These are phyloP conservation scores for Rhododendron ferrugineum DNA, from an alignment of 148 eudicot genomes.

Conservation along the genomic window DNA sequence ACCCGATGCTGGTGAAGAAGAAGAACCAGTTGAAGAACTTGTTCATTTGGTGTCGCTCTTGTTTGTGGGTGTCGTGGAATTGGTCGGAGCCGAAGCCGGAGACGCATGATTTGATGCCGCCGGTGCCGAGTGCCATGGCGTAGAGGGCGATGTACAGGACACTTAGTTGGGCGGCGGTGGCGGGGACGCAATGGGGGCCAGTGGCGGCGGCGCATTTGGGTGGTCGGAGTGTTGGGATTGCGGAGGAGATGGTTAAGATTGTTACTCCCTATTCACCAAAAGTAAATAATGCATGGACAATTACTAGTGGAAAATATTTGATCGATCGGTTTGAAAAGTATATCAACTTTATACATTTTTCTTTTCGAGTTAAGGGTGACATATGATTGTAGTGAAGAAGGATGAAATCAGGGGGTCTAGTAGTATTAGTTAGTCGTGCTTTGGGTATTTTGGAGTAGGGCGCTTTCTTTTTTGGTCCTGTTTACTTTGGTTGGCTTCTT, in stretches of 20 bases:
- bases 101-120: constrained; percentile 60
- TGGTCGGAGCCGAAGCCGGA: constrained; percentile 68
- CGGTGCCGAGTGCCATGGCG: constrained; percentile 55
- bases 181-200: no score
- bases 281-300: no score
- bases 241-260: constrained; percentile 1
- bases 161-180: not conserved
- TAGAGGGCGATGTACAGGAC: constrained; percentile 49
- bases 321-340: no score
- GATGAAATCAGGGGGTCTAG: no score
- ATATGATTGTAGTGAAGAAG: no score
- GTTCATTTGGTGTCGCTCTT: constrained; percentile 36
- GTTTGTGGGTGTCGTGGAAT: constrained; percentile 48
- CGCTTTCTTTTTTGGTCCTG: no score
- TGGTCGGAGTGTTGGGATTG: constrained; percentile 3
- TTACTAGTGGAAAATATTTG: no score
- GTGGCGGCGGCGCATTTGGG: not conserved
- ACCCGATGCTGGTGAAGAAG: constrained; percentile 46
- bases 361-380: no score
- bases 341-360: no score
- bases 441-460: no score
- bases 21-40: constrained; percentile 64
- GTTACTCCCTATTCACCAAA: not conserved
- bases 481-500: no score
- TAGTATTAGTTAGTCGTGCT: no score